Conservation (phyloP, 768 basidiomycete genomes). For the Tylopilus balloui region DNA sequence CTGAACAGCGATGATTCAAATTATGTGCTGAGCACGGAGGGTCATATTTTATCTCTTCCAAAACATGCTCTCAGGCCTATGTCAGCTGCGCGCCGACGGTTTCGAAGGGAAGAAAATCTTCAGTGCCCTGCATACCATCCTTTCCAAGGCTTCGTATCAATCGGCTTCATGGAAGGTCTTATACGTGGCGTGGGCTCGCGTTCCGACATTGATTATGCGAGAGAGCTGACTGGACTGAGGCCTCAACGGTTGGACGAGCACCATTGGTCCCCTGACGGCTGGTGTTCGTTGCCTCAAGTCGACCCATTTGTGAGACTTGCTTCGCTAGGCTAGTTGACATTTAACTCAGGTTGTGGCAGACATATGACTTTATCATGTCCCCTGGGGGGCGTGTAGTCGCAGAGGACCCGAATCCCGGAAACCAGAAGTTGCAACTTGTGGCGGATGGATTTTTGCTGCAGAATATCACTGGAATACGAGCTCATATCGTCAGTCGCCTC, state of each 20-base stretch:
- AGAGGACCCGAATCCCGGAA: slow-evolving; percentile 69
- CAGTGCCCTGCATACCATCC: slow-evolving; percentile 73
- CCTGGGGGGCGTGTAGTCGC: slow-evolving; percentile 44
- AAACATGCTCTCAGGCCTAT: slow-evolving; percentile 48
- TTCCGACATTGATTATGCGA: slow-evolving; percentile 75
- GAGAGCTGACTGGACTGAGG: slow-evolving; percentile 56
- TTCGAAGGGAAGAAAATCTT: slow-evolving; percentile 59
- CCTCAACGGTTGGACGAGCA: slow-evolving; percentile 47
- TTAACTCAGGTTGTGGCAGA: slow-evolving; percentile 38
- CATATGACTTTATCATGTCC: slow-evolving; percentile 79
- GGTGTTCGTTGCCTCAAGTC: slow-evolving; percentile 67
- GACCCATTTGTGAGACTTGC: slow-evolving; percentile 58
- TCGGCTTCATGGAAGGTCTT: slow-evolving; percentile 43
- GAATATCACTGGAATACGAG: slow-evolving; percentile 74
- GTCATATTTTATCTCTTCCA: slow-evolving; percentile 76
- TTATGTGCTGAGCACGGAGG: slow-evolving; percentile 93
- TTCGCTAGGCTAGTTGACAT: not conserved
- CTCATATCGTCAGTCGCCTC: slow-evolving; percentile 71
- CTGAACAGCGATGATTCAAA: slow-evolving; percentile 76
- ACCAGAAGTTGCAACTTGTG: slow-evolving; percentile 57
- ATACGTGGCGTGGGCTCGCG: slow-evolving; percentile 66
- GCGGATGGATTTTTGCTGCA: slow-evolving; percentile 70
- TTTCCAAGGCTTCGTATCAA: slow-evolving; percentile 31
- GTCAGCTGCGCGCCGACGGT: slow-evolving; percentile 53
- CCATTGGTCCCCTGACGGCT: slow-evolving; percentile 66